phyloP scores from a whole-genome alignment of 2,329 filamentous ascomycete species.

The Xylaria sp. region DNA sequence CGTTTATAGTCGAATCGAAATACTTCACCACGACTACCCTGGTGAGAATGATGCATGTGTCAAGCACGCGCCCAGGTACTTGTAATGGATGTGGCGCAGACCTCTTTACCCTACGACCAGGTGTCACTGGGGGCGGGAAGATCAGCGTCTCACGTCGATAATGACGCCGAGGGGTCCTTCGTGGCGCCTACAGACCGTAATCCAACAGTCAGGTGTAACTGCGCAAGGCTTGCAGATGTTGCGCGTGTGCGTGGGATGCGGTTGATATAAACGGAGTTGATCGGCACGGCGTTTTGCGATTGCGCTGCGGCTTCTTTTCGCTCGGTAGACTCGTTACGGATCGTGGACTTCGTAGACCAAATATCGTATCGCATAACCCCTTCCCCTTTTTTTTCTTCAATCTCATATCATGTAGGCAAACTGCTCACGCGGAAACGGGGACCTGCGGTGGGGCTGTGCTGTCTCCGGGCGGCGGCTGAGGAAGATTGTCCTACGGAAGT shows the following conservation, averaged over 20 bases:
- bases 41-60: conserved; percentile 4
- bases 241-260: not conserved
- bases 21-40: conserved; percentile 7
- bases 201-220: not conserved
- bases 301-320: conserved; percentile 1
- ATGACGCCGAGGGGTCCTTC: not conserved
- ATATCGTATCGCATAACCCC: not conserved
- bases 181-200: not conserved
- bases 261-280: not conserved
- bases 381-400: not conserved
- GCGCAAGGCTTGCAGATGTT: not conserved
- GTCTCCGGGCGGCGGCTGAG: conserved; percentile 28
- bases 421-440: conserved; percentile 27
- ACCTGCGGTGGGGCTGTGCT: conserved; percentile 28
- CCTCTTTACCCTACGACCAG: not conserved
- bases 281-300: not conserved
- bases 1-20: conserved; percentile 7
- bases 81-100: not conserved
- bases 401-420: not conserved
- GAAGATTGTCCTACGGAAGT: conserved; percentile 28
- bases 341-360: not conserved
- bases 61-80: conserved; percentile 3
- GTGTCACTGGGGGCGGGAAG: not conserved
- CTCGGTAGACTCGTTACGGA: not conserved
- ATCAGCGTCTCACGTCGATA: not conserved